Conservation (phyloP, 139 green algal species). For the Haematococcus lacustris region DNA sequence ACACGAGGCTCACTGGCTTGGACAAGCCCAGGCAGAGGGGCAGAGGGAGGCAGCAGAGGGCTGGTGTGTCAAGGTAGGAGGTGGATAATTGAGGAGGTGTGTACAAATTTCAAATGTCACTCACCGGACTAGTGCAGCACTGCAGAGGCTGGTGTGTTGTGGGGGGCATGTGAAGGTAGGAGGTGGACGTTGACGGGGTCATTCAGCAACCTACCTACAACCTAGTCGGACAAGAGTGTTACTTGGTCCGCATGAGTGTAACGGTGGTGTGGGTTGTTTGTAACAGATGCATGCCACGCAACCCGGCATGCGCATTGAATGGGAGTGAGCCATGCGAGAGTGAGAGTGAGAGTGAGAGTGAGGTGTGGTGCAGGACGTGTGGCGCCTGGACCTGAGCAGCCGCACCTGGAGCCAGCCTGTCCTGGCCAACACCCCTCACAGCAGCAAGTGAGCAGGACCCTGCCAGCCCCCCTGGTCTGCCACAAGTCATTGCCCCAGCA, state of each 20-base stretch:
- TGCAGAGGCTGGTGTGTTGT: neutral
- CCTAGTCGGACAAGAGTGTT: neutral
- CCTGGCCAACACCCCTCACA: slow-evolving; percentile 11
- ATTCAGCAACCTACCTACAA: neutral
- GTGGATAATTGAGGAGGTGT: neutral
- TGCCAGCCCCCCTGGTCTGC: too few species aligned
- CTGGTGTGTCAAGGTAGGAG: neutral
- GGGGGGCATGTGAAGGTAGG: too few species aligned
- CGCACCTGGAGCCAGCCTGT: slow-evolving; percentile 5
- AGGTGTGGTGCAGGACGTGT: slow-evolving; percentile 3
- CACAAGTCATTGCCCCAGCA: too few species aligned
- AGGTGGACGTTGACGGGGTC: too few species aligned
- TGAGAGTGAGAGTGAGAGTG: neutral
- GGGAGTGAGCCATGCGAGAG: too few species aligned
- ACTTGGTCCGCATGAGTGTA: neutral
- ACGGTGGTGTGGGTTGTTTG: neutral
- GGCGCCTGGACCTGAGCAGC: slow-evolving; percentile 11
- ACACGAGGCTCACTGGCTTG: too few species aligned
- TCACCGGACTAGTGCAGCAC: neutral
- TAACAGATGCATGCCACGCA: neutral
- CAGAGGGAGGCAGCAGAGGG: neutral
- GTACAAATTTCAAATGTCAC: neutral
- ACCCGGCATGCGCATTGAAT: too few species aligned
- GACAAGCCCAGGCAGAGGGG: too few species aligned
- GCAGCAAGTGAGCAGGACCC: neutral